phyloP scores from a whole-genome alignment of 139 green algal species.

The Chlamydomonas schloesseri region DNA sequence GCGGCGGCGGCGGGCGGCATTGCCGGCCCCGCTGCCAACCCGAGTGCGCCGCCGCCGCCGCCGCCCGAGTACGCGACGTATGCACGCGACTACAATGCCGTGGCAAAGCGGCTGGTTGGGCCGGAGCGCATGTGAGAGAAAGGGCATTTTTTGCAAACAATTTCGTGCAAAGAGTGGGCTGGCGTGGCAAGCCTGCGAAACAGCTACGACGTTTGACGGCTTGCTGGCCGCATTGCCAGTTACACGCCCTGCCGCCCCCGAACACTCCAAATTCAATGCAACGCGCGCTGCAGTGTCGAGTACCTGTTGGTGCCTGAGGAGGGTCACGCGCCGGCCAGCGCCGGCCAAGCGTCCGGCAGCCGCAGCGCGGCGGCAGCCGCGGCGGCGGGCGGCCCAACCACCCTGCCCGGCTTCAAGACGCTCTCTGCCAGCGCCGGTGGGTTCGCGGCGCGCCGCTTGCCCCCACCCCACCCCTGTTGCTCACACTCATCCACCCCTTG shows the following conservation, averaged over 20 bases:
- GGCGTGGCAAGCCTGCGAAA: too few species aligned
- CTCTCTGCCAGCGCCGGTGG: constrained; percentile 7
- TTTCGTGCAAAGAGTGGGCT: too few species aligned
- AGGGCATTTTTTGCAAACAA: too few species aligned
- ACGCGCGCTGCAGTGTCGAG: constrained; percentile 21
- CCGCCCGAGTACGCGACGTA: constrained; percentile 21
- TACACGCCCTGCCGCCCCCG: too few species aligned
- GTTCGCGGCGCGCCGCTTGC: too few species aligned
- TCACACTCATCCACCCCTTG: too few species aligned
- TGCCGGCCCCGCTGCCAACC: background rate
- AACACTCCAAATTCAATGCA: too few species aligned
- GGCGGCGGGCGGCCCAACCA: background rate
- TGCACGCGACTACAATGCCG: background rate
- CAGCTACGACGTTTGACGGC: too few species aligned
- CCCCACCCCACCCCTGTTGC: too few species aligned
- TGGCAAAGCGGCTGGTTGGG: constrained; percentile 1
- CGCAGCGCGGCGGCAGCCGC: background rate
- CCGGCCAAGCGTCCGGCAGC: background rate
- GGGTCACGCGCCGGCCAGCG: background rate
- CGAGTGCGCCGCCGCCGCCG: background rate
- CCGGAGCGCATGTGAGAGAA: constrained; percentile 14
- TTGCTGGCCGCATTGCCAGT: too few species aligned
- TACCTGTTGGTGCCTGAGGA: constrained; percentile 9
- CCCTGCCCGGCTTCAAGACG: background rate
- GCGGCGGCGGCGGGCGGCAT: too few species aligned